Evolutionary conservation across 768 basidiomycete genomes (phyloP).

Genomic region (Nidula microcarpa): DNA sequence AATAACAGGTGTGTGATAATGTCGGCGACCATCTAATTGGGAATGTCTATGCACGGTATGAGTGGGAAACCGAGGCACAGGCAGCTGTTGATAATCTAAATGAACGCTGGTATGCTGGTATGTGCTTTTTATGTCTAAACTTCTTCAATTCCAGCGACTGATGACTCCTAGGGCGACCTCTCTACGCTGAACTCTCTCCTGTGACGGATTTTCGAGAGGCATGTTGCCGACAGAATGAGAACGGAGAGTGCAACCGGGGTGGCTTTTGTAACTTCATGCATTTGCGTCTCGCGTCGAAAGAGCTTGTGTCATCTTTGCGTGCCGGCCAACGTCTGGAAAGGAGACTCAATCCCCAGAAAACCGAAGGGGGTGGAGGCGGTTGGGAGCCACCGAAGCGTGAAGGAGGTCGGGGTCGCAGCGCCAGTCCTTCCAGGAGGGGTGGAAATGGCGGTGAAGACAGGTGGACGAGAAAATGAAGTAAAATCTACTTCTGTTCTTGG

Average conservation of each 20-base stretch:
- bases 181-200: constrained; percentile 96
- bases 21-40: constrained; percentile 99
- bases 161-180: constrained; percentile 66
- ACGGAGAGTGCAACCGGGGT: constrained; percentile 96
- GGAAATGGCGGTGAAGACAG: constrained; percentile 72
- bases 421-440: constrained; percentile 64
- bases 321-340: constrained; percentile 84
- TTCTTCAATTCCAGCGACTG: constrained; percentile 5
- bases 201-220: constrained; percentile 99
- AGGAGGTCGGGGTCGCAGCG: constrained; percentile 64
- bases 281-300: constrained; percentile 81
- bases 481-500: too few relatives aligned
- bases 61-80: constrained; percentile 98
- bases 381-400: constrained; percentile 82
- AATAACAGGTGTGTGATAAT: constrained; percentile 86
- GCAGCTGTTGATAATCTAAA: constrained; percentile 90
- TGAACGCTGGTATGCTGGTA: constrained; percentile 97
- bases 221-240: constrained; percentile 98
- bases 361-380: constrained; percentile 65
- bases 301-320: constrained; percentile 73
- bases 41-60: constrained; percentile 96
- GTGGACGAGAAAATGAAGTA: constrained; percentile 56
- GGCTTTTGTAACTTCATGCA: constrained; percentile 99
- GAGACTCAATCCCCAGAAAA: constrained; percentile 65
- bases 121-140: constrained; percentile 18